Evolutionary conservation across 2,329 filamentous ascomycete species (phyloP), one percentile per base, ranked within the genome.

Genomic region (Aspergillus cejpii): DNA sequence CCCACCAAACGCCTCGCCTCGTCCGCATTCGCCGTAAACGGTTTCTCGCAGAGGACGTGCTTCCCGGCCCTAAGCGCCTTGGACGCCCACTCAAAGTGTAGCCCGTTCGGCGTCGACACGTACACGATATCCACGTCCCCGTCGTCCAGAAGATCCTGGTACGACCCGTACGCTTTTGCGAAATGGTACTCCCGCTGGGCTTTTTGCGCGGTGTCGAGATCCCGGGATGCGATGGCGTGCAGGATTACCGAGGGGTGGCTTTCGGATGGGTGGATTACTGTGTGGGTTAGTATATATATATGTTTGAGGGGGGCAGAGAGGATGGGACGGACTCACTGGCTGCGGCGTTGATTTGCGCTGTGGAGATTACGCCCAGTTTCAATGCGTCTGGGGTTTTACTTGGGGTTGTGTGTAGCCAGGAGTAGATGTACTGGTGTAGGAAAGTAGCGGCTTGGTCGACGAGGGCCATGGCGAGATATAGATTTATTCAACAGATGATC

Each of bases 141-240:
- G 36, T 61, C 55, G 3, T 44, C 40, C 12, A 51, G 44, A 1
- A 58, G 45, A 1, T 48, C 57, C 34, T 56, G 42, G 37, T 59
- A 60, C 6, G 56, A 60, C 14, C 52, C 55, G 14, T 40, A 64
- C 63, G 43, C 66, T 59, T 52, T 72, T 1, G 71, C 71, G 41
- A 81, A 77, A 4, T 65, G 63, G 57, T 79, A 67, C 42, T 72
- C 74, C 49, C 71, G 71, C 1, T 75, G 75, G 54, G 67, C 77
- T 0, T 62, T 64, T 39, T 69, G 58, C 0, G 77, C 78, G 42
- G 64, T 73, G 4, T 58, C 55, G 17, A 54, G 56, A 56, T 78
- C 70, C 2, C 76, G 69, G 2, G 77, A 75, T 1, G 78, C 77
- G 6, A 81, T 70, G 5, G 68, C 74, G 19, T 74, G 67, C 10